A percentile compares a stretch with the other conserved stretches of the same genome.
Evolutionary conservation across 148 eudicot species (phyloP).

Genomic region (Vaccinium corymbosum): DNA sequence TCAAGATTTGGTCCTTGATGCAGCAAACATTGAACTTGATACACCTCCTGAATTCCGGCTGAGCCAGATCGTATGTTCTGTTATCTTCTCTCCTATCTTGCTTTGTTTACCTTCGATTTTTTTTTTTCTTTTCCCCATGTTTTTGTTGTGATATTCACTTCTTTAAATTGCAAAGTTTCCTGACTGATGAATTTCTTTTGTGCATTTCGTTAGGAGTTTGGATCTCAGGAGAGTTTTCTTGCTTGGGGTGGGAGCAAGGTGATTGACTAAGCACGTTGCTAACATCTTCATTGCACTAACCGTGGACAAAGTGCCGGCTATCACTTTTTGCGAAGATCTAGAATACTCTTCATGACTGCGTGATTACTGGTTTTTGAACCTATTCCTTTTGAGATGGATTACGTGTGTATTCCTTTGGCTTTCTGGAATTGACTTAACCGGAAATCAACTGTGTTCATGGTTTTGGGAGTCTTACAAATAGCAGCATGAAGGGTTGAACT

Average conservation of each 20-base stretch:
- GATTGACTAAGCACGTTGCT: constrained; percentile 18
- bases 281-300: not conserved
- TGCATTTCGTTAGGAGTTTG: constrained; percentile 55
- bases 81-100: not conserved
- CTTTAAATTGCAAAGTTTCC: not conserved
- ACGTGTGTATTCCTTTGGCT: not conserved
- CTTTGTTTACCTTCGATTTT: not conserved
- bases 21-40: constrained; percentile 54
- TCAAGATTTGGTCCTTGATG: constrained; percentile 52
- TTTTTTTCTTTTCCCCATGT: not conserved
- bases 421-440: constrained; percentile 6
- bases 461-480: not conserved
- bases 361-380: not conserved
- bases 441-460: not conserved
- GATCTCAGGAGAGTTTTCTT: constrained; percentile 73
- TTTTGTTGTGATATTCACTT: not conserved
- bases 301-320: not conserved
- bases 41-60: constrained; percentile 79
- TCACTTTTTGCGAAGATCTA: not conserved
- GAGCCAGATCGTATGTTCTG: constrained; percentile 72
- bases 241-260: constrained; percentile 68
- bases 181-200: not conserved
- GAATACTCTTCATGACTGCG: constrained; percentile 1
- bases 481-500: not conserved
- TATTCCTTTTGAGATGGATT: not conserved